Conservation (phyloP, 2,329 filamentous ascomycete genomes). For the Aspergillus viridinutans region DNA sequence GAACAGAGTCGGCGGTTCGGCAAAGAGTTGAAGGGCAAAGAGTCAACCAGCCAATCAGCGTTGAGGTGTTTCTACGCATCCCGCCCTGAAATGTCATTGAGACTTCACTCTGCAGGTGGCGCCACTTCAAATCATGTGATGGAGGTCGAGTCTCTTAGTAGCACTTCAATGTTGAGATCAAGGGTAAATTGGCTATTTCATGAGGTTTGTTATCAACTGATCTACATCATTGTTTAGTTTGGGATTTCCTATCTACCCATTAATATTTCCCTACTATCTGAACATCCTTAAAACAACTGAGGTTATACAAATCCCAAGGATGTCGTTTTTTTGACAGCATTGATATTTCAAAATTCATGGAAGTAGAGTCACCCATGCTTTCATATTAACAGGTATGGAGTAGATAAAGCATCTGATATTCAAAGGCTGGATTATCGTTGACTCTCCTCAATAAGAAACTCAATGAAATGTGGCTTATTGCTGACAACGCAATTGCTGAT, state of each 20-base stretch:
- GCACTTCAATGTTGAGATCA: neutral
- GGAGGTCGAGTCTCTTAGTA: neutral
- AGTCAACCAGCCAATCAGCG: slow-evolving; percentile 35
- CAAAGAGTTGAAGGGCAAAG: slow-evolving; percentile 18
- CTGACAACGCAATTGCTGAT: neutral
- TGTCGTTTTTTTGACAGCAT: too few species aligned
- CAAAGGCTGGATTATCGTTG: neutral
- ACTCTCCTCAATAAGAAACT: neutral
- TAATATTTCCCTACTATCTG: neutral
- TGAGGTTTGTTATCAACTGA: neutral
- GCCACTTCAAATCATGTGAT: slow-evolving; percentile 19
- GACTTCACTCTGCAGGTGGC: slow-evolving; percentile 16
- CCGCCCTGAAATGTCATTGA: neutral
- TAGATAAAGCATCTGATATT: neutral
- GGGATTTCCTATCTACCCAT: neutral
- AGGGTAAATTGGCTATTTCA: too few species aligned
- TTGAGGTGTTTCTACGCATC: slow-evolving; percentile 35
- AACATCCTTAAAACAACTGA: neutral
- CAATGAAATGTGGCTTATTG: slow-evolving; percentile 5
- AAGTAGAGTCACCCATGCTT: neutral
- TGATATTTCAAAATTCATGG: neutral
- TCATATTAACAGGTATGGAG: neutral
- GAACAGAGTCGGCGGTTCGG: slow-evolving; percentile 21
- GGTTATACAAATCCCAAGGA: neutral
- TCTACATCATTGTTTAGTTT: neutral